These are phyloP conservation scores for Thelonectria rubi DNA, from an alignment of 2,329 filamentous ascomycete genomes.

Conservation along the genomic window DNA sequence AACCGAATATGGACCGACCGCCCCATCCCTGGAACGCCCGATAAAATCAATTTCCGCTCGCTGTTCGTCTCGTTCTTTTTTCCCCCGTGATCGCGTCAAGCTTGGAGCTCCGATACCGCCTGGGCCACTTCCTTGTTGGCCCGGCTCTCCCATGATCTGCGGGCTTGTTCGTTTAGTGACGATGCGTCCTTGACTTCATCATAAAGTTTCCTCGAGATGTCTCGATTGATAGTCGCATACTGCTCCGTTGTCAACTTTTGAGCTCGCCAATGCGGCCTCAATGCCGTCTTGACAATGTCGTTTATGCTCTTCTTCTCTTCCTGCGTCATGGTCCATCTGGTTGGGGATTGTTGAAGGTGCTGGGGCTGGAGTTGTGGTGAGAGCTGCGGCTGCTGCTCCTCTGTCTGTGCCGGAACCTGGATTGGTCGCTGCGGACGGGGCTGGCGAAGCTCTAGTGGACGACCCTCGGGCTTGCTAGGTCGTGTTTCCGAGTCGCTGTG, in stretches of 20 bases:
- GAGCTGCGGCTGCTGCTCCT: conserved; percentile 45
- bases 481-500: conserved; percentile 37
- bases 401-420: conserved; percentile 56
- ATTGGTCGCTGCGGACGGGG: conserved; percentile 60
- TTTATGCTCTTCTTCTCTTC: conserved; percentile 90
- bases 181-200: conserved; percentile 67
- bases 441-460: conserved; percentile 60
- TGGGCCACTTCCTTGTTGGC: conserved; percentile 81
- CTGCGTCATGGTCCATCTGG: conserved; percentile 72
- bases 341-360: conserved; percentile 65
- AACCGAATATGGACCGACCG: conserved; percentile 40
- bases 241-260: conserved; percentile 85
- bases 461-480: conserved; percentile 39
- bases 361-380: neutral
- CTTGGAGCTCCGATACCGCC: conserved; percentile 69
- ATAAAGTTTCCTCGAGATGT: conserved; percentile 89
- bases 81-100: conserved; percentile 46
- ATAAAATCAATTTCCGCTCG: conserved; percentile 38
- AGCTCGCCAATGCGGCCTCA: conserved; percentile 84
- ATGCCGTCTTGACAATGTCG: conserved; percentile 82
- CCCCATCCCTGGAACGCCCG: conserved; percentile 45
- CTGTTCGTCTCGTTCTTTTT: conserved; percentile 33
- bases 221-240: conserved; percentile 91
- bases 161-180: conserved; percentile 70
- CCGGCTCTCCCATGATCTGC: conserved; percentile 77